Base-by-base conservation (phyloP, 129 eudicot genomes). In the Helianthus annuus region DNA sequence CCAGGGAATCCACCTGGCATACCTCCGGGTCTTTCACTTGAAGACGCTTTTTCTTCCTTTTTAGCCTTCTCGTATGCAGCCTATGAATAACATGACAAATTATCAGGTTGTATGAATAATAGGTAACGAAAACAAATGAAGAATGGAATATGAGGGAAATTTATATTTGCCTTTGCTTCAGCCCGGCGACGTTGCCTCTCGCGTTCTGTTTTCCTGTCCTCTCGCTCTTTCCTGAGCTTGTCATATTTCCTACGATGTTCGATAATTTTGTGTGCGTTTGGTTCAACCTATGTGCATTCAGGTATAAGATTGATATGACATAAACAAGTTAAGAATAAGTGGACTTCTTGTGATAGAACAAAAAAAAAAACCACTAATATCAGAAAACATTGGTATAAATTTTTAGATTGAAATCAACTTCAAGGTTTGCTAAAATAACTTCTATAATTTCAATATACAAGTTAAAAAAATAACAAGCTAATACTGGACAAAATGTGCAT, bases 51-150 rank as follows among this genome's bases (percentile, higher is more conserved):
- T 70, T 92, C 95, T 77, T 84, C 82, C 81, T 79, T 87, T 84
- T 94, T 89, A 46, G 91, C 94, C 87, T 88, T 91, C 66, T 88
- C 94, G 83, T 95, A 95, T 29, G 89, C 97, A 84, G 96, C 97
- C 99, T 91, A 69, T 1, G 12, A 7, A 55, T 53, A 69, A 29
- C 34, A 63, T 52, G 69, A 13, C n/a, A 46, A 52, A 38, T 7
- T 29, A 66, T 70, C 67, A 83, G 69, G 22, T 27, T 66, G 19
- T 29, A 59, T 29, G 53, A 45, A 10, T 1, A 27, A 13, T n/a
- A 24, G 70, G 8, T 15, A 29, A 46, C 32, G 48, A 17, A 46
- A 48, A 22, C 32, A 46, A 17, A 57, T 57, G 32, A 42, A 40
- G 55, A 58, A 4, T 57, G 6, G 6, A 52, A 46, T 36, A 60